These are phyloP conservation scores for Pythium apleroticum DNA, from an alignment of 352 stramenopile species.

Conservation along the genomic window DNA sequence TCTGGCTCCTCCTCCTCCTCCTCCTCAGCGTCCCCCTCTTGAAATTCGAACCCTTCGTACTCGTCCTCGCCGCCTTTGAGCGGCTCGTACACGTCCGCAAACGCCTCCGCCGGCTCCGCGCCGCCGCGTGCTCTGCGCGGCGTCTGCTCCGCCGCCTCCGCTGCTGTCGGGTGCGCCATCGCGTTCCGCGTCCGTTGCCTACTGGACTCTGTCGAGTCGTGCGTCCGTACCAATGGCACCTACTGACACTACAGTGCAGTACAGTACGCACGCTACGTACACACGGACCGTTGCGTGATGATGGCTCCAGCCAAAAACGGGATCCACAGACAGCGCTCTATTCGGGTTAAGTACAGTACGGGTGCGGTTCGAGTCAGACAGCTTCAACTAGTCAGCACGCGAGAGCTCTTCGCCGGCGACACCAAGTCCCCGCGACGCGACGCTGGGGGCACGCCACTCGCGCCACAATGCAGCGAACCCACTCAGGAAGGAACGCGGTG, in stretches of 20 bases:
- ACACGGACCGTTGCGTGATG: constrained; percentile 5
- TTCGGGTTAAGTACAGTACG: constrained; percentile 13
- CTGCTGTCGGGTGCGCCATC: constrained; percentile 7
- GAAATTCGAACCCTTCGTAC: background rate
- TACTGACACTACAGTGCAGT: background rate
- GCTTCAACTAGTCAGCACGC: constrained; percentile 29
- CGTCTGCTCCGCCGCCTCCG: background rate
- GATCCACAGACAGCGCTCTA: constrained; percentile 8
- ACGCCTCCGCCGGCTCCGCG: background rate
- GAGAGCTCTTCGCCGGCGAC: background rate
- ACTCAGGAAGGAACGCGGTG: too few species aligned
- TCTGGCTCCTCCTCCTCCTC: background rate
- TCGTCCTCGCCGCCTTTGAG: constrained; percentile 6
- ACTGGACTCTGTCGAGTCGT: constrained; percentile 1
- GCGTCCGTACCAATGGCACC: background rate
- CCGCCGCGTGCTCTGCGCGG: background rate
- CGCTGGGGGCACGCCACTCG: background rate
- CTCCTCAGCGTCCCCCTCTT: background rate
- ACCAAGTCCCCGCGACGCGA: background rate
- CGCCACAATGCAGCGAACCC: constrained; percentile 7
- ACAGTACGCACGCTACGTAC: too few species aligned
- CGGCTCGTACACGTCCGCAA: constrained; percentile 2
- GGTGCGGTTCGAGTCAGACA: background rate
- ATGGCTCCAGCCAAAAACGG: constrained; percentile 19
- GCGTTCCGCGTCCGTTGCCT: constrained; percentile 1